Percentiles rank a stretch among this genome's conserved stretches.
Conservation (phyloP, 2,329 filamentous ascomycete species). For the Colletotrichum sp. region DNA sequence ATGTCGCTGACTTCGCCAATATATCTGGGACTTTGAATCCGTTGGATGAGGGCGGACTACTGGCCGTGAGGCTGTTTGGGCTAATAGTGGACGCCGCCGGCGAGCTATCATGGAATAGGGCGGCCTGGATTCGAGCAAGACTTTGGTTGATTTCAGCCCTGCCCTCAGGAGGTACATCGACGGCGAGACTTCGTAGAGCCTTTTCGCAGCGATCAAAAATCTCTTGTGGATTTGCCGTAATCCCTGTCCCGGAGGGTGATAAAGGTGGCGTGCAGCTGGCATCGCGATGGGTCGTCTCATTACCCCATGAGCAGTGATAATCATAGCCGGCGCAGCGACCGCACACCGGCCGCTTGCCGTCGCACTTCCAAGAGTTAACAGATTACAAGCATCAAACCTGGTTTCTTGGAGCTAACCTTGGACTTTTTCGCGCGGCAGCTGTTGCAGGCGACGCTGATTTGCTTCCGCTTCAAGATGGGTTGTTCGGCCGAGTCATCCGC, state of each 20-base stretch:
- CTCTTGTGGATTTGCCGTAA: neutral
- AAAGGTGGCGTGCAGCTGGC: neutral
- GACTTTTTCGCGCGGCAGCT: neutral
- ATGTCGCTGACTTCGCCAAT: neutral
- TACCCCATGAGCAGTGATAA: neutral
- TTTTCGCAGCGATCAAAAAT: neutral
- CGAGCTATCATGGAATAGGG: neutral
- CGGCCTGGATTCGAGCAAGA: neutral
- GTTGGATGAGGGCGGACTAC: neutral
- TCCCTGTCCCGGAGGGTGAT: neutral
- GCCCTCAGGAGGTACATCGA: neutral
- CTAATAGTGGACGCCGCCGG: neutral
- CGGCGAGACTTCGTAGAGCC: neutral
- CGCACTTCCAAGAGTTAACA: neutral
- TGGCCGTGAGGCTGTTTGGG: neutral
- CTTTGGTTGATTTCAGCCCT: neutral
- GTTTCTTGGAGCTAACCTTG: neutral
- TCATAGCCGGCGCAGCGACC: neutral
- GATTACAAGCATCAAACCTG: neutral
- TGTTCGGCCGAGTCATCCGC: neutral
- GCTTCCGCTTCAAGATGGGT: neutral
- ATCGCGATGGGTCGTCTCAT: neutral
- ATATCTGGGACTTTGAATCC: neutral
- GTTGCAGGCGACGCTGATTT: neutral
- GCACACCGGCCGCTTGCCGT: neutral